Conservation (phyloP, 1,284 basidiomycete species). For the Microbotryum scabiosae region DNA sequence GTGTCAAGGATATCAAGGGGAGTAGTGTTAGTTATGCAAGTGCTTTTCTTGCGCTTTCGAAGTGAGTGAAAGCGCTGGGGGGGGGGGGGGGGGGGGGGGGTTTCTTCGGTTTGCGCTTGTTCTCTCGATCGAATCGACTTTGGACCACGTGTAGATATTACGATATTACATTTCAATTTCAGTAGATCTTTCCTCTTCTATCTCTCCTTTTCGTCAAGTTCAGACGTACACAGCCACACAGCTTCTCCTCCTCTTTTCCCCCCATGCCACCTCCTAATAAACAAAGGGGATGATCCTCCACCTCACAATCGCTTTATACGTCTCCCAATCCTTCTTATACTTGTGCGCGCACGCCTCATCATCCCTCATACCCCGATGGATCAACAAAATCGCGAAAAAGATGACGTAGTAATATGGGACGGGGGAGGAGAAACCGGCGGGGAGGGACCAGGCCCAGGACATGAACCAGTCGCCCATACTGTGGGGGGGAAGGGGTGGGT, state of each 20-base stretch:
- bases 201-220: not conserved
- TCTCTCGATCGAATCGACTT: no score
- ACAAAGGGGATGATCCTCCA: slow-evolving; percentile 78
- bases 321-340: slow-evolving; percentile 80
- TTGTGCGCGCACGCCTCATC: slow-evolving; percentile 86
- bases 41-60: slow-evolving; percentile 51
- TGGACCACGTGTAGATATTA: no score
- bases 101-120: no score
- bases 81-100: no score
- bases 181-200: no score
- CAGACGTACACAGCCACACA: not conserved
- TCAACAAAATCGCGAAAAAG: slow-evolving; percentile 78
- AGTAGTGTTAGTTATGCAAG: slow-evolving; percentile 95
- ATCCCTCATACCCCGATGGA: slow-evolving; percentile 84
- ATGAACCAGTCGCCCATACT: slow-evolving; percentile 67
- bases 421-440: slow-evolving; percentile 83
- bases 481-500: slow-evolving; percentile 39
- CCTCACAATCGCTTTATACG: slow-evolving; percentile 57
- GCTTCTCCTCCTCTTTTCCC: no score
- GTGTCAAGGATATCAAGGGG: slow-evolving; percentile 58
- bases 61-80: no score
- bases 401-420: slow-evolving; percentile 92
- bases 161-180: no score
- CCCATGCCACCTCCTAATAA: slow-evolving; percentile 45
- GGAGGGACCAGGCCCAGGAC: slow-evolving; percentile 88